Base-by-base conservation (phyloP, 2,329 filamentous ascomycete species). In the Rhinocladiella similis region DNA sequence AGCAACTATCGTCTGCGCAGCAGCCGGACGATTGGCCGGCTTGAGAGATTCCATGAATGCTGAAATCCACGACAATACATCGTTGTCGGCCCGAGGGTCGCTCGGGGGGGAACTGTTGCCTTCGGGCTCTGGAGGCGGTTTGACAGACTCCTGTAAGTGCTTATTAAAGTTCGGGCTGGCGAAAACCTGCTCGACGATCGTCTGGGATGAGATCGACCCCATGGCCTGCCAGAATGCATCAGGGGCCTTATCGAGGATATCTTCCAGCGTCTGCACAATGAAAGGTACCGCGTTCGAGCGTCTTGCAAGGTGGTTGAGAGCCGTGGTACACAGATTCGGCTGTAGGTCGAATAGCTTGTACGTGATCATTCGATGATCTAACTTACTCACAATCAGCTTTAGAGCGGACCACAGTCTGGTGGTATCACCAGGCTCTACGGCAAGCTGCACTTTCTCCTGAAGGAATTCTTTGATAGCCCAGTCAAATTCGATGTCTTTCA, bases 171-270 rank as follows among this genome's bases (percentile, higher is more conserved):
- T 83, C 7, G 86, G 85, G 60, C 88, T 91, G 56, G 82, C 83
- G 65, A 94, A 90, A 42, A 96, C 83, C 61, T 91, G 83, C 68
- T 97, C 91, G n/a, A 91, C 84, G 47, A 97, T 84, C 33, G 87
- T 85, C 41, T 86, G 86, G 2, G 91, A 88, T 1, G 89, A 88
- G 49, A 93, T 90, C 27, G 90, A 84, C 49, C 89, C 87, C 74
- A 96, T 87, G 1, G 91, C 87, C 65, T 91, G 88, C 93, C 93
- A 97, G 65, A 97, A 94, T 43, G 89, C 88, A 53, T 82, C 83
- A 0, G 91, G 82, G 0, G 90, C 88, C 65, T 89, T 91, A 62
- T 86, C 82, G 50, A 97, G 77, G 14, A 97, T 80, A 12, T 78
- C 78, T 43, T 83, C 84, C 59, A 96, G 82, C 1, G 87, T 85